Base-by-base conservation (phyloP, 495 filamentous ascomycete genomes). In the Trichocladium antarcticum region DNA sequence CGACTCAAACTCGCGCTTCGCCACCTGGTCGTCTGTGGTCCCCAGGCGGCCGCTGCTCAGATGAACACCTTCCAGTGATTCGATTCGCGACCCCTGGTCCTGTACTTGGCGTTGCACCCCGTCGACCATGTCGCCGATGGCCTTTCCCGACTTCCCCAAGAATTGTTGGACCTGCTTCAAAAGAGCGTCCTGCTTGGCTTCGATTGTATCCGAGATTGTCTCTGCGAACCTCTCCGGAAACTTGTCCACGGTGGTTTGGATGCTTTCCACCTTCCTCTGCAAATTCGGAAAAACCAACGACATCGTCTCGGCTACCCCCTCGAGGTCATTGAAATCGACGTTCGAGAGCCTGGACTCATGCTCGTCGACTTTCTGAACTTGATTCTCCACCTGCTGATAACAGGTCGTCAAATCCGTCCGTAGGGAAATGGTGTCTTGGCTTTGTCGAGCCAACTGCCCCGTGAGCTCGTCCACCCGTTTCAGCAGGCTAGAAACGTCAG, bases 301-400 rank as follows among this genome's bases (percentile, higher is more conserved):
- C n/a, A 37, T 28, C 2, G 35, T 46, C 16, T 56, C 53, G 9
- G 42, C 37, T 7, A 36, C 27, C 9, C 21, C 20, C 3, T 50
- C 46, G 12, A 60, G 36, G 12, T 16, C 48, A 8, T 49, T 42
- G 10, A 47, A 32, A 42, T 56, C 53, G 6, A 51, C 32, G 6
- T 19, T 24, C 15, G 40, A 50, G 2, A 57, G 47, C 16, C 49
- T 55, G 8, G 36, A 14, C 20, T 47, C 43, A 5, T 54, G 50
- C n/a, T 47, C 42, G 5, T 47, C 35, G 16, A 48, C 29, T 24
- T 40, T 31, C 32, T 37, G 45, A 27, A 28, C 38, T 17, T 43
- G 29, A 3, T 56, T 15, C 6, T 39, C 45, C 19, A 51, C 39
- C 37, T 32, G 32, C 27, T 34, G 39, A 17, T 19, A 20, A 15